phyloP scores from a whole-genome alignment of 2,329 filamentous ascomycete genomes.

The Metarhizium brunneum region DNA sequence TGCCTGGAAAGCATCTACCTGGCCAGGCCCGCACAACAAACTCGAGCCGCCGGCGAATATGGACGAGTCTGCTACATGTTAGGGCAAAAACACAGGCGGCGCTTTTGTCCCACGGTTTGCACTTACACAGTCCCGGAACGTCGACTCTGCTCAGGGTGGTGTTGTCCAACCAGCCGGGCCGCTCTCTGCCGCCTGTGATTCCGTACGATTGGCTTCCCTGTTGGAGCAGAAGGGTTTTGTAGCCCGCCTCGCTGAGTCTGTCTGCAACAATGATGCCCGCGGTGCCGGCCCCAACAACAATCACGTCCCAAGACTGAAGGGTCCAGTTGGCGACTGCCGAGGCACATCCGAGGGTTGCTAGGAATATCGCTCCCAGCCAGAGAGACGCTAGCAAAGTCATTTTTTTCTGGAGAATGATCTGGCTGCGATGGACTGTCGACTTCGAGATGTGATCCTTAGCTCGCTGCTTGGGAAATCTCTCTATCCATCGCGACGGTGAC shows the following conservation, averaged over 20 bases:
- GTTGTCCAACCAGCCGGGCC: conserved; percentile 36
- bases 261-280: conserved; percentile 44
- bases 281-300: conserved; percentile 40
- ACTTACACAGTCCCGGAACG: conserved; percentile 38
- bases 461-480: too few relatives aligned
- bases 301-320: conserved; percentile 16
- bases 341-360: neutral
- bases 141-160: conserved; percentile 41
- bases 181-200: conserved; percentile 35
- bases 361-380: too few relatives aligned
- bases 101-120: neutral
- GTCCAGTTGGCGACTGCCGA: conserved; percentile 7
- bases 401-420: too few relatives aligned
- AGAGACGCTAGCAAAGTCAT: too few relatives aligned
- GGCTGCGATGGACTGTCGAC: too few relatives aligned
- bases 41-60: conserved; percentile 34
- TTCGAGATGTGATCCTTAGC: too few relatives aligned
- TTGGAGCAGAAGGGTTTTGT: conserved; percentile 42
- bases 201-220: conserved; percentile 41
- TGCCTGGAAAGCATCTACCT: conserved; percentile 33
- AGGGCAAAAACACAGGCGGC: neutral
- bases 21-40: conserved; percentile 28
- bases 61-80: conserved; percentile 27
- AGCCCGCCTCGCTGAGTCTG: conserved; percentile 39
- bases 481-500: too few relatives aligned